A percentile compares a stretch with the other conserved stretches of the same genome.
Evolutionary conservation across 2,329 filamentous ascomycete genomes (phyloP).

Genomic region (Sclerotinia nivalis): DNA sequence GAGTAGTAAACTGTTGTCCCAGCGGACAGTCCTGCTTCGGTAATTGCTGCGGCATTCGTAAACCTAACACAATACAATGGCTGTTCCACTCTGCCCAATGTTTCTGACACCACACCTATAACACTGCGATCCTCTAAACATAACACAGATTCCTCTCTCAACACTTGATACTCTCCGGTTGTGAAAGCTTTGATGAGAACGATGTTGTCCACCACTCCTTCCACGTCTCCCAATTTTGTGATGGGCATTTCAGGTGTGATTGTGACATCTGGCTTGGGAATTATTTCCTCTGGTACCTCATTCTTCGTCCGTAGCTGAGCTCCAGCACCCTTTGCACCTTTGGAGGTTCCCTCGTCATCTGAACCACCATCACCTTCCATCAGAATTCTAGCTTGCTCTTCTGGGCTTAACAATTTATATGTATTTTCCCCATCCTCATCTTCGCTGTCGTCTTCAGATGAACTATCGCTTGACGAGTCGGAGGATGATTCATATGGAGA

Average conservation of each 20-base stretch:
- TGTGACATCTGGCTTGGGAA: slow-evolving; percentile 75
- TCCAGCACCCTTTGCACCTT: slow-evolving; percentile 45
- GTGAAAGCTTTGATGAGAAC: slow-evolving; percentile 76
- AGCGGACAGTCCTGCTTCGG: slow-evolving; percentile 63
- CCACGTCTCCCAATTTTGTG: slow-evolving; percentile 70
- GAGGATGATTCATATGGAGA: slow-evolving; percentile 71
- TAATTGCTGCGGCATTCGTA: slow-evolving; percentile 65
- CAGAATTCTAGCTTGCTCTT: slow-evolving; percentile 79
- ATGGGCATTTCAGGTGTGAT: slow-evolving; percentile 77
- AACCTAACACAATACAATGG: slow-evolving; percentile 86
- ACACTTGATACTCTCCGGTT: slow-evolving; percentile 78
- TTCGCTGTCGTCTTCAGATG: slow-evolving; percentile 58
- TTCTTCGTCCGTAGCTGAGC: slow-evolving; percentile 76
- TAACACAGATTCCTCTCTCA: slow-evolving; percentile 81
- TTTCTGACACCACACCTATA: slow-evolving; percentile 80
- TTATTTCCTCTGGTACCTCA: slow-evolving; percentile 64
- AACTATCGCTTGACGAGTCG: slow-evolving; percentile 55
- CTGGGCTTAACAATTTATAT: slow-evolving; percentile 74
- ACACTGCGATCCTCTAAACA: slow-evolving; percentile 75
- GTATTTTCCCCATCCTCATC: slow-evolving; percentile 55
- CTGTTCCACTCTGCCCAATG: slow-evolving; percentile 80
- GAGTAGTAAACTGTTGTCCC: slow-evolving; percentile 79
- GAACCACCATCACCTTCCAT: slow-evolving; percentile 81
- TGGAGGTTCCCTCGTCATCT: slow-evolving; percentile 67
- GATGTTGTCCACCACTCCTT: slow-evolving; percentile 76